A percentile compares a stretch with the other conserved stretches of the same genome.
Evolutionary conservation across 2,329 filamentous ascomycete species (phyloP).

Genomic region (Nigrospora oryzae): DNA sequence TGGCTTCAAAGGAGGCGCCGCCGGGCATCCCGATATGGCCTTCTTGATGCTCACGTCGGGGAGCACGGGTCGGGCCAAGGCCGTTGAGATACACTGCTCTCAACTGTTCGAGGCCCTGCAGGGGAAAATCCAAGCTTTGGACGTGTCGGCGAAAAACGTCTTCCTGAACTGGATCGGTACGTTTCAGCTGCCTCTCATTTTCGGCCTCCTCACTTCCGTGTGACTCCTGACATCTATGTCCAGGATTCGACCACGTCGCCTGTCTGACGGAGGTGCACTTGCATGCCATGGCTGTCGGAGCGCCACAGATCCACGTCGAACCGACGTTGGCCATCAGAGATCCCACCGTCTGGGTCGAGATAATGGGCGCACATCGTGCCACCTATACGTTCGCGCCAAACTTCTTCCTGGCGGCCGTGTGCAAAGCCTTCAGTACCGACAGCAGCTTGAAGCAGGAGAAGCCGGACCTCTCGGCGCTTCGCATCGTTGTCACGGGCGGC

Average conservation of each 20-base stretch:
- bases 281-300: conserved; percentile 24
- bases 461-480: neutral
- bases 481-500: conserved; percentile 3
- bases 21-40: conserved; percentile 9
- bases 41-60: conserved; percentile 36
- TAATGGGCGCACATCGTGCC: conserved; percentile 24
- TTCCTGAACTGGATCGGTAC: conserved; percentile 30
- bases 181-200: neutral
- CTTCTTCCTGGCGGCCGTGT: conserved; percentile 3
- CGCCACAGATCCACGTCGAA: conserved; percentile 29
- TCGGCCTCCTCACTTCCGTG: neutral
- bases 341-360: conserved; percentile 24
- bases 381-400: conserved; percentile 25
- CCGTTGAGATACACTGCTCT: conserved; percentile 26
- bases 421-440: neutral
- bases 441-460: too few relatives aligned
- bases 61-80: conserved; percentile 32
- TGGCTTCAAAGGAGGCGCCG: neutral
- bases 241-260: conserved; percentile 35
- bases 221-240: too few relatives aligned
- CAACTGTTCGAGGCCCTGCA: conserved; percentile 26
- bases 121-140: conserved; percentile 21
- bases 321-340: conserved; percentile 21
- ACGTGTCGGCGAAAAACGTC: conserved; percentile 15
- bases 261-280: conserved; percentile 36